Evolutionary conservation across 345 rosid species (phyloP).

Genomic region (Rhodamnia rubescens): DNA sequence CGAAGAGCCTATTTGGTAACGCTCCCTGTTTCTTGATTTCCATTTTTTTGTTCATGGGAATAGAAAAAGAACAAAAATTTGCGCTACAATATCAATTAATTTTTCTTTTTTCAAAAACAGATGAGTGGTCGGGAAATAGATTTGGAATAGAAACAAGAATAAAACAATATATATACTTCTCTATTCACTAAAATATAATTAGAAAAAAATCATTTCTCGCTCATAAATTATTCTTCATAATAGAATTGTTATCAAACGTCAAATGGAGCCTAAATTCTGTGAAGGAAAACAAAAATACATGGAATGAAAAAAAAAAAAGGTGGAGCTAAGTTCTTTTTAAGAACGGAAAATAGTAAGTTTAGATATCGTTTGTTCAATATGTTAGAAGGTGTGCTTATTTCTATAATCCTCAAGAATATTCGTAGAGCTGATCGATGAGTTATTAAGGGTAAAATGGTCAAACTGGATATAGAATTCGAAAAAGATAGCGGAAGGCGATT

Average conservation of each 20-base stretch:
- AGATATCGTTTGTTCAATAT: not conserved
- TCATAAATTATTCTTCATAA: too few species aligned
- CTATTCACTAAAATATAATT: too few species aligned
- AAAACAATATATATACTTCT: too few species aligned
- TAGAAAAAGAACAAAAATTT: too few species aligned
- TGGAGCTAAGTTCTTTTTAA: not conserved
- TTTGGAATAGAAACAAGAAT: too few species aligned
- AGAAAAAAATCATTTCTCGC: too few species aligned
- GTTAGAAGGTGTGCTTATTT: not conserved
- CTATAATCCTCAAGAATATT: not conserved
- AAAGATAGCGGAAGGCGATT: not conserved
- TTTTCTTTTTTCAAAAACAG: too few species aligned
- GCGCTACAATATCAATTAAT: too few species aligned
- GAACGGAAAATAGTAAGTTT: rapidly evolving
- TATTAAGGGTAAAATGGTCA: not conserved
- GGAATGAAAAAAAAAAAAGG: not conserved
- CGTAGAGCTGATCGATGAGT: not conserved
- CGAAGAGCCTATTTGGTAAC: not conserved
- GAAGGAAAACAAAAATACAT: not conserved
- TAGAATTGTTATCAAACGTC: too few species aligned
- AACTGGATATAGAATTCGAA: not conserved
- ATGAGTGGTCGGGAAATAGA: too few species aligned
- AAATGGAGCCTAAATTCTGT: not conserved
- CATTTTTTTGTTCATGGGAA: too few species aligned
- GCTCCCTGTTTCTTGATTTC: too few species aligned